Conservation (phyloP, 2,329 filamentous ascomycete species). For the Fusarium sp. region DNA sequence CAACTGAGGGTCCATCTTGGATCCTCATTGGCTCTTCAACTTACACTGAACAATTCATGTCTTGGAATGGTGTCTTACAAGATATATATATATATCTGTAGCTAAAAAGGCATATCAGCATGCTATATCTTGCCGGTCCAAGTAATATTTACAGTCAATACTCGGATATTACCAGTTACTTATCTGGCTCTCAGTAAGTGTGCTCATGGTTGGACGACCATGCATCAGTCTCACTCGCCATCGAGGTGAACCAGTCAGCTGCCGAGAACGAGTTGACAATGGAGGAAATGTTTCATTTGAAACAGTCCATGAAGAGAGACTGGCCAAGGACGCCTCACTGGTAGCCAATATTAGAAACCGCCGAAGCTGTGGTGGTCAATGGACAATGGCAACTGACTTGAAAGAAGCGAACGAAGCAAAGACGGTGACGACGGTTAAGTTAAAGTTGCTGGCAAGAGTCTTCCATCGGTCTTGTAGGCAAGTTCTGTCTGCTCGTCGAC, state of each 20-base stretch:
- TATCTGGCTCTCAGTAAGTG: constrained; percentile 4
- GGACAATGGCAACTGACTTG: fast-evolving
- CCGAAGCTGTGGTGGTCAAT: constrained; percentile 28
- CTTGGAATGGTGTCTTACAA: not conserved
- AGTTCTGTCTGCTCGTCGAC: constrained; percentile 37
- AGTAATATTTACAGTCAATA: too few relatives aligned
- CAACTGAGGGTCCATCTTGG: not conserved
- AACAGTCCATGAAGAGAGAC: constrained; percentile 64
- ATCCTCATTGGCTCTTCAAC: constrained; percentile 24
- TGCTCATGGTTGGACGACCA: constrained; percentile 38
- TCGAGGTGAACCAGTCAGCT: constrained; percentile 63
- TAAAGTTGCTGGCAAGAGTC: constrained; percentile 42
- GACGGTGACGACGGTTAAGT: constrained; percentile 40
- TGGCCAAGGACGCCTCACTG: constrained; percentile 68
- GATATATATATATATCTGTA: not conserved
- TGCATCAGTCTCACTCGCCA: constrained; percentile 44
- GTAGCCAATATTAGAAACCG: constrained; percentile 41
- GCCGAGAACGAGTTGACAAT: constrained; percentile 60
- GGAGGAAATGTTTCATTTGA: constrained; percentile 61
- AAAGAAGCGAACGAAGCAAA: constrained; percentile 40
- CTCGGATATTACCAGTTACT: not conserved
- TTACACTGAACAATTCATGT: not conserved
- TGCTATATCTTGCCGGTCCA: too few relatives aligned
- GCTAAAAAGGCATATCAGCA: not conserved
- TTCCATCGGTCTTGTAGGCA: constrained; percentile 44